Percentiles rank a stretch among this genome's conserved stretches.
Conservation (phyloP, 2,329 filamentous ascomycete genomes). For the Ilyonectria sp. region DNA sequence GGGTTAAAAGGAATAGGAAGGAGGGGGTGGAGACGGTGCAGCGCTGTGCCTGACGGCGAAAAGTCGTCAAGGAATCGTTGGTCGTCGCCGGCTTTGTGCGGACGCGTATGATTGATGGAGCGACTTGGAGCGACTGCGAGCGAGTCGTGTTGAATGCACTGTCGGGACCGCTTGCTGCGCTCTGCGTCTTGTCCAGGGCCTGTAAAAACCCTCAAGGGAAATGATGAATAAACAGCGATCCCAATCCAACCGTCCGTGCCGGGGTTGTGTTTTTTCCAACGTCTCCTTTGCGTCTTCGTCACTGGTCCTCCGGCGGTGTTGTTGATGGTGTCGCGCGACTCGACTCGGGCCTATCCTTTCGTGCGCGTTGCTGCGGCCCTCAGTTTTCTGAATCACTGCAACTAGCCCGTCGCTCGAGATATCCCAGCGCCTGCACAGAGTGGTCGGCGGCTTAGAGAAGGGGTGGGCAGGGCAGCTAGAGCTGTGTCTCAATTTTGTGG, state of each 20-base stretch:
- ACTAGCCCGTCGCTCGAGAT: not conserved
- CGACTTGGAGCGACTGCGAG: conserved; percentile 6
- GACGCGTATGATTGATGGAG: conserved; percentile 21
- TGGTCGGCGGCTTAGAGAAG: not conserved
- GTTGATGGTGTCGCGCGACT: conserved; percentile 15
- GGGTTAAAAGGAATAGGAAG: conserved; percentile 21
- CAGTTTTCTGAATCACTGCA: not conserved
- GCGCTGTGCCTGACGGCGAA: conserved; percentile 1
- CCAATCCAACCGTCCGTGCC: conserved; percentile 4
- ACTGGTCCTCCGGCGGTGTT: not conserved
- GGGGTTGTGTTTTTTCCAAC: conserved; percentile 3
- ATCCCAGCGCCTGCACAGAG: conserved; percentile 9
- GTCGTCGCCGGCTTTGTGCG: conserved; percentile 6
- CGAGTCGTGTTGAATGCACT: conserved; percentile 15
- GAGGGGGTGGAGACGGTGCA: conserved; percentile 30
- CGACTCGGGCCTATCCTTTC: conserved; percentile 6
- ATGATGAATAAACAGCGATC: conserved; percentile 2
- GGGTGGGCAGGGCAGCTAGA: conserved; percentile 1
- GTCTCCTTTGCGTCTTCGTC: conserved; percentile 7
- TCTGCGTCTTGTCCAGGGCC: conserved; percentile 1
- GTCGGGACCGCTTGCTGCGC: conserved; percentile 15
- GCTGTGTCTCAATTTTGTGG: conserved; percentile 18
- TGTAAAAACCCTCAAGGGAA: conserved; percentile 5
- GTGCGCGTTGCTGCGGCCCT: conserved; percentile 11
- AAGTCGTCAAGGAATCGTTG: conserved; percentile 18